These are phyloP conservation scores for Steccherinum ochraceum DNA, from an alignment of 768 basidiomycete genomes.

Conservation along the genomic window DNA sequence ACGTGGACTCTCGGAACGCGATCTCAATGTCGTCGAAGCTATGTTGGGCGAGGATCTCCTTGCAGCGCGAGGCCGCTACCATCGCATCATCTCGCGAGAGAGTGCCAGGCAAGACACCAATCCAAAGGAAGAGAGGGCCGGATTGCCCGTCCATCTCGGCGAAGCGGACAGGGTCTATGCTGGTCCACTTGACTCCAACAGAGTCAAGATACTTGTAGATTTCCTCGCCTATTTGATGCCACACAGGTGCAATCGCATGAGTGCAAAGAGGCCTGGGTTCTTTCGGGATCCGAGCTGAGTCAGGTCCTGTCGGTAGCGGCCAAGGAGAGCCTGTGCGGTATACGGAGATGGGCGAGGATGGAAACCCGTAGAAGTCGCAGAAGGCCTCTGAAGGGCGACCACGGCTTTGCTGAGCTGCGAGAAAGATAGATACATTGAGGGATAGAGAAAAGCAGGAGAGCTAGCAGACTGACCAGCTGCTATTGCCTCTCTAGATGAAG, in stretches of 20 bases:
- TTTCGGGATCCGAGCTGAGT: neutral
- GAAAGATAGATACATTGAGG: too few species aligned
- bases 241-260: neutral
- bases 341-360: neutral
- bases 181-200: neutral
- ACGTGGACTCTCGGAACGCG: neutral
- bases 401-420: too few species aligned
- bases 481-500: too few species aligned
- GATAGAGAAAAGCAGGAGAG: too few species aligned
- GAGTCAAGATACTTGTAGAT: neutral
- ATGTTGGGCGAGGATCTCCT: neutral
- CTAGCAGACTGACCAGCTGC: too few species aligned
- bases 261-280: neutral
- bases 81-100: neutral
- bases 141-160: neutral
- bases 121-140: neutral
- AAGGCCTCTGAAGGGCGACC: neutral
- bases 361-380: neutral
- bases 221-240: neutral
- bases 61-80: neutral
- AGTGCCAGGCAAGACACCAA: neutral
- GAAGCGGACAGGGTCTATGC: neutral
- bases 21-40: neutral
- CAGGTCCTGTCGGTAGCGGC: neutral
- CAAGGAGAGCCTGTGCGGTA: neutral